Conservation (phyloP, 768 basidiomycete species). For the Lactarius tabidus region DNA sequence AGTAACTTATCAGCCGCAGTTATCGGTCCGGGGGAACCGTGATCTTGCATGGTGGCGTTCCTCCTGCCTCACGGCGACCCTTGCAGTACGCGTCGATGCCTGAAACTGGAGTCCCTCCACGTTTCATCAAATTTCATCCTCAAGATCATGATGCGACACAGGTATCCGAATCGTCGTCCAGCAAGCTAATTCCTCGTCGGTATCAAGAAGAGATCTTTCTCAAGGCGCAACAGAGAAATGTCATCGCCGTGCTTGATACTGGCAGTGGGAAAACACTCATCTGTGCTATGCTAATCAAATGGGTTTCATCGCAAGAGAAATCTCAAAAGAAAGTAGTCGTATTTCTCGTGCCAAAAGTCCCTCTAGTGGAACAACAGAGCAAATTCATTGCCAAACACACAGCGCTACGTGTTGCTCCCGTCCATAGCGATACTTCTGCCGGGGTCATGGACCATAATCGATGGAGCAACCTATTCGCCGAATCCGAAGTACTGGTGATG, state of each 20-base stretch:
- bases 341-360: slow-evolving; percentile 82
- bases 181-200: slow-evolving; percentile 38
- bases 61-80: background rate
- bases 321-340: slow-evolving; percentile 58
- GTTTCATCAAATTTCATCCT: background rate
- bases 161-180: slow-evolving; percentile 1
- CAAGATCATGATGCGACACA: slow-evolving; percentile 1
- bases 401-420: slow-evolving; percentile 59
- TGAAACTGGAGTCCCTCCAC: background rate
- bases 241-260: slow-evolving; percentile 57
- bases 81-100: background rate
- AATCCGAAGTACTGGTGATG: slow-evolving; percentile 77
- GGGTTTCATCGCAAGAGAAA: slow-evolving; percentile 53
- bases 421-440: slow-evolving; percentile 68
- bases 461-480: slow-evolving; percentile 62
- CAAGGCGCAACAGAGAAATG: slow-evolving; percentile 47
- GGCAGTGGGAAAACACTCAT: slow-evolving; percentile 62
- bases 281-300: slow-evolving; percentile 65
- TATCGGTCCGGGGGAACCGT: background rate
- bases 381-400: slow-evolving; percentile 62
- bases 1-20: too few relatives aligned
- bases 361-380: slow-evolving; percentile 80
- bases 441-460: slow-evolving; percentile 60
- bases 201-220: slow-evolving; percentile 56
- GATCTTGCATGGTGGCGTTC: background rate